Percentiles rank a stretch among this genome's conserved stretches.
These are phyloP conservation scores for Euryodendron excelsum DNA, from an alignment of 148 eudicot genomes.

Conservation along the genomic window DNA sequence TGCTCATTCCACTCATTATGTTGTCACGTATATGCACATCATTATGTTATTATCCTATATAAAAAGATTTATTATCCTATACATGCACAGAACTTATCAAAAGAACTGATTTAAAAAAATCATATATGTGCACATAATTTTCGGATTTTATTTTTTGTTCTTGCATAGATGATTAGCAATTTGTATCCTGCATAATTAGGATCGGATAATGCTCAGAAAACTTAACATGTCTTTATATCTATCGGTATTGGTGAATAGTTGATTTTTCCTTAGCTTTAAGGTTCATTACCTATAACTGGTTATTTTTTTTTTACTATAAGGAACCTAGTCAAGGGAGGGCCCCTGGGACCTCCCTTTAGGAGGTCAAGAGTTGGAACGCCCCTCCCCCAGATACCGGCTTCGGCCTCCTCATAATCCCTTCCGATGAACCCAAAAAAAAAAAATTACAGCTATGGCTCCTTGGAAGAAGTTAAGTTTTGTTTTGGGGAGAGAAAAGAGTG, in stretches of 20 bases:
- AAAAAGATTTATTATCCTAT: neutral
- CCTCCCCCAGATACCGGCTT: no score
- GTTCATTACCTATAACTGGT: no score
- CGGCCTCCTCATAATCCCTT: no score
- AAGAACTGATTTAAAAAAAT: neutral
- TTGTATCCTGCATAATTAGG: neutral
- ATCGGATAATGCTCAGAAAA: neutral
- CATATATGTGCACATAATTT: neutral
- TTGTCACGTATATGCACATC: neutral
- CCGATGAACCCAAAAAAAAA: no score
- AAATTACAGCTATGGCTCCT: no score
- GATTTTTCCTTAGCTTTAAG: no score
- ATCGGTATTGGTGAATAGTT: neutral
- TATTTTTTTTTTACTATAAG: no score
- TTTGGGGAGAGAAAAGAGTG: no score
- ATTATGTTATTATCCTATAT: neutral
- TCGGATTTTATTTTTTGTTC: neutral
- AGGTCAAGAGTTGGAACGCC: no score
- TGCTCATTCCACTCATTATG: neutral
- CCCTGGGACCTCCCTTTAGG: no score
- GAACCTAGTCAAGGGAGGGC: no score
- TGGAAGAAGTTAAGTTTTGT: no score
- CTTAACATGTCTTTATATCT: neutral
- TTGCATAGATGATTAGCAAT: neutral
- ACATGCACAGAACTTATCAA: neutral